Evolutionary conservation across 352 stramenopile genomes (phyloP).

Genomic region (Phytophthora hibernalis): DNA sequence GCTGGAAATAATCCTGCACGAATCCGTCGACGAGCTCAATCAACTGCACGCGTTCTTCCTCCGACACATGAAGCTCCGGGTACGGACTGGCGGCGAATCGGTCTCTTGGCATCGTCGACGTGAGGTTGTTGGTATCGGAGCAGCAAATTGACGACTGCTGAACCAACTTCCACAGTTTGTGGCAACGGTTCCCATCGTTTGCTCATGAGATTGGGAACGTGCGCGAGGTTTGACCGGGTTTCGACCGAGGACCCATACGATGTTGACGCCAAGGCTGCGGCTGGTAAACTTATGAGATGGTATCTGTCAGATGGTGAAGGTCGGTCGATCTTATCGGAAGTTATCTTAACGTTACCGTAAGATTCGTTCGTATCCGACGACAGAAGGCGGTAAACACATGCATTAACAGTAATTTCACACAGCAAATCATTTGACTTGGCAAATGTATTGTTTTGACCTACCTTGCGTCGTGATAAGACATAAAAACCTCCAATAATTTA

Average conservation of each 20-base stretch:
- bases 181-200: neutral
- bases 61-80: constrained; percentile 22
- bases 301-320: neutral
- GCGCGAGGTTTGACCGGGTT: neutral
- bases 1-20: constrained; percentile 31
- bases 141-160: constrained; percentile 22
- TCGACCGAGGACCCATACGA: neutral
- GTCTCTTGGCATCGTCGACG: constrained; percentile 22
- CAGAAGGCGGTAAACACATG: too few species aligned
- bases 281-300: neutral
- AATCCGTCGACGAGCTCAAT: constrained; percentile 28
- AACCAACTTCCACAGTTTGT: neutral
- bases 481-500: too few species aligned
- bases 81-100: constrained; percentile 29
- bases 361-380: neutral
- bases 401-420: too few species aligned
- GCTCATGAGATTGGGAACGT: neutral
- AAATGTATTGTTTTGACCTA: too few species aligned
- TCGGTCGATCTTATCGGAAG: too few species aligned
- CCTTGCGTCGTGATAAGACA: too few species aligned
- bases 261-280: neutral
- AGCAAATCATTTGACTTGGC: too few species aligned
- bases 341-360: too few species aligned
- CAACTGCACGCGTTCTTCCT: constrained; percentile 13
- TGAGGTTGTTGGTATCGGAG: neutral